Percentiles rank a stretch among this genome's conserved stretches.
phyloP scores from a whole-genome alignment of 2,329 filamentous ascomycete genomes.

The Aspergillus pseudotamarii region DNA sequence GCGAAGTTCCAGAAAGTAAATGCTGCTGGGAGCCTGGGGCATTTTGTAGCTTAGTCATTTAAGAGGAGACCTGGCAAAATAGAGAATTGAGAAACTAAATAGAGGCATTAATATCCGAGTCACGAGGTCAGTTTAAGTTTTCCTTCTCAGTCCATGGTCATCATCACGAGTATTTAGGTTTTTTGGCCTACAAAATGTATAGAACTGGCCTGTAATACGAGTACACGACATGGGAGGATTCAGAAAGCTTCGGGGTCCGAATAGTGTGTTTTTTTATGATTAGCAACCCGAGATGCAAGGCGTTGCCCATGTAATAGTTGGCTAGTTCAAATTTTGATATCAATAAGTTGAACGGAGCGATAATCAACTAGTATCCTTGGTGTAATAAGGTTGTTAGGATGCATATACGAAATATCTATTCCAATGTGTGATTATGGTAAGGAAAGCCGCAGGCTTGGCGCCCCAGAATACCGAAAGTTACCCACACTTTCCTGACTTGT shows the following conservation, averaged over 20 bases:
- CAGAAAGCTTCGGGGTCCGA: neutral
- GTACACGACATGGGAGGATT: neutral
- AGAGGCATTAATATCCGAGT: neutral
- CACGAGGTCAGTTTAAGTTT: neutral
- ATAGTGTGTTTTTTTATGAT: neutral
- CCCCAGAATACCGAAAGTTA: neutral
- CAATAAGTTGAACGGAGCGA: neutral
- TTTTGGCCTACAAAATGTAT: neutral
- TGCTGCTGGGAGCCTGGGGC: neutral
- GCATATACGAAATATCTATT: neutral
- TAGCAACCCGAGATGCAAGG: neutral
- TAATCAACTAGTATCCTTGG: neutral
- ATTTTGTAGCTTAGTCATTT: neutral
- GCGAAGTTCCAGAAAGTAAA: neutral
- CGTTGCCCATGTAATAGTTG: neutral
- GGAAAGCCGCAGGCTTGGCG: neutral
- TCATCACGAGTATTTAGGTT: neutral
- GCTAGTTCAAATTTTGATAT: neutral
- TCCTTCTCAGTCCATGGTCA: neutral
- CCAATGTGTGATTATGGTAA: neutral
- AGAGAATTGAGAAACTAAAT: neutral
- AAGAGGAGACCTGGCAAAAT: neutral
- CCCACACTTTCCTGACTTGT: neutral
- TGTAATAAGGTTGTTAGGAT: neutral
- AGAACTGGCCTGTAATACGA: neutral